phyloP scores from a whole-genome alignment of 176 grass and related monocot genomes.

The Carex littledalei region DNA sequence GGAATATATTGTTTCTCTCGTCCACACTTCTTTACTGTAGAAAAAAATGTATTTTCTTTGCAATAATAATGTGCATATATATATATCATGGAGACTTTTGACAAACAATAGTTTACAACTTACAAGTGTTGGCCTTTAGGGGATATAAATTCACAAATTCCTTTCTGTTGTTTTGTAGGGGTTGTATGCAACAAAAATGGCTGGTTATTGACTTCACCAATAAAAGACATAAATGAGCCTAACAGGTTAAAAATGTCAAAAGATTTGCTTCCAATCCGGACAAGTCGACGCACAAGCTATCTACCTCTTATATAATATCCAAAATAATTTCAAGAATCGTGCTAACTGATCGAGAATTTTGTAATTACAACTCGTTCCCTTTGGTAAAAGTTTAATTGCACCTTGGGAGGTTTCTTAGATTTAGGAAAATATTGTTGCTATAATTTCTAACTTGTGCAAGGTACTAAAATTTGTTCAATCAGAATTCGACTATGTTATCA shows the following conservation, averaged over 20 bases:
- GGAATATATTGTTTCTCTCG: not conserved
- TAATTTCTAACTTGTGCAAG: not conserved
- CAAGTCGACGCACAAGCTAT: not conserved
- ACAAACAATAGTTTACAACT: not conserved
- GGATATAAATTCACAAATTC: not conserved
- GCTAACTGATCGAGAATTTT: not conserved
- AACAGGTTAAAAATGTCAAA: not conserved
- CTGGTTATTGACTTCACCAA: not conserved
- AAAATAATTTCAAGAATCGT: too few relatives aligned
- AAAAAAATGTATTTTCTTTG: constrained; percentile 8
- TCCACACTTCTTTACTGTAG: constrained; percentile 14
- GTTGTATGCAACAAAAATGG: not conserved
- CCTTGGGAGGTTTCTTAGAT: not conserved
- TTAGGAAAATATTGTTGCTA: not conserved
- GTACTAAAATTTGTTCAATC: not conserved
- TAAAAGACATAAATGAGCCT: not conserved
- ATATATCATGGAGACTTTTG: not conserved
- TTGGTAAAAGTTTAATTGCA: not conserved
- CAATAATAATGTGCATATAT: not conserved
- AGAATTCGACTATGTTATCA: too few relatives aligned
- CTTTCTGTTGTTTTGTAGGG: not conserved
- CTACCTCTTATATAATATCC: too few relatives aligned
- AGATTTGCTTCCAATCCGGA: not conserved
- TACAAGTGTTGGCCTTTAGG: not conserved
- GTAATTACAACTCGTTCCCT: not conserved